Base-by-base conservation (phyloP, 345 rosid species). In the Eucalyptus marginata region DNA sequence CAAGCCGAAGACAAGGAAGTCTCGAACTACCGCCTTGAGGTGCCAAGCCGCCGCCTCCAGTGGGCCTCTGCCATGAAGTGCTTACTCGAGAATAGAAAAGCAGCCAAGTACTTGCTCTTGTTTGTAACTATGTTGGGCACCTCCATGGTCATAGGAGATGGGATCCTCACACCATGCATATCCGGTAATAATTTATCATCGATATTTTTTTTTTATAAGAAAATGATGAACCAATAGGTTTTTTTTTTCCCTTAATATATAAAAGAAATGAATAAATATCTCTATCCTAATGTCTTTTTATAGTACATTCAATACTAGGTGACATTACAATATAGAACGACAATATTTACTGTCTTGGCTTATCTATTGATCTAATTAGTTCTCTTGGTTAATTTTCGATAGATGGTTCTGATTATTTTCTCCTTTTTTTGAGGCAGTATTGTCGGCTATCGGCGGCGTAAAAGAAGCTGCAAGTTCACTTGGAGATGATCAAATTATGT, bases 101-200 rank as follows among this genome's bases (percentile, higher is more conserved):
- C 31, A 8, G 85, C 88, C 54, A 91, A 91, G 86, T 91, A 91
- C 27, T 46, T 89, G 27, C 54, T 93, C 10, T 88, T 91, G 76
- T 43, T 92, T 46, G 51, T 56, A n/a, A 90, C 91, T 50, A 84
- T 93, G 92, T 85, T 91, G n/a, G 93, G 86, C 10, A 92, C 91
- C 8, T 89, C 94, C 86, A 93, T 93, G 93, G 90, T 93, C 88
- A 88, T 93, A 7, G 94, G 94, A 58, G 94, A 93, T 43, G 93
- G 93, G 13, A 88, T 91, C 86, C 90, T 93, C 51, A 92, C 92
- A 2, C 93, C 94, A 14, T 88, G 90, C 89, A 91, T 89, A 6
- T 93, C 93, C 27, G 91, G 93, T 90, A 80, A 4, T 68, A 33
- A 16, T 68, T 17, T 68, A 16, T 33, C 80, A 68, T 31, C 4